These are phyloP conservation scores for Paragyromitra xinjiangensis DNA, from an alignment of 495 filamentous ascomycete species.

Conservation along the genomic window DNA sequence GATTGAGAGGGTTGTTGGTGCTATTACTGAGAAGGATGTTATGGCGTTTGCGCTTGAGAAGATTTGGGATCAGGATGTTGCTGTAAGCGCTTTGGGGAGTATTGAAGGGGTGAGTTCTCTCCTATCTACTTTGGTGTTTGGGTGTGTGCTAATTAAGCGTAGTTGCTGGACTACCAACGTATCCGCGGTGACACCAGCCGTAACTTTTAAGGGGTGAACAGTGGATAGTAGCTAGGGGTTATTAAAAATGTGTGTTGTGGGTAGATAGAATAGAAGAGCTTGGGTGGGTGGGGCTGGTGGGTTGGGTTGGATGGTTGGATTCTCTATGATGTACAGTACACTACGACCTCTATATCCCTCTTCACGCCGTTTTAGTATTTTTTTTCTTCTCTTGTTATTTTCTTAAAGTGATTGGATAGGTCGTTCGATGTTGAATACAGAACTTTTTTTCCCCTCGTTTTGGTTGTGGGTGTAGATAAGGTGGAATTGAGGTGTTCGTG, in stretches of 20 bases:
- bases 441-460: constrained; percentile 12
- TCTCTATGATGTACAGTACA: constrained; percentile 50
- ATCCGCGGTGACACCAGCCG: constrained; percentile 90
- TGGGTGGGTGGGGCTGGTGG: constrained; percentile 60
- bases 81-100: constrained; percentile 87
- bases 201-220: constrained; percentile 62
- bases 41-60: constrained; percentile 90
- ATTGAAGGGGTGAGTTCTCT: constrained; percentile 75
- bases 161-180: constrained; percentile 82
- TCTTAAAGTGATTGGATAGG: neutral
- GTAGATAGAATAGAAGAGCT: constrained; percentile 57
- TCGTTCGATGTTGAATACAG: constrained; percentile 32
- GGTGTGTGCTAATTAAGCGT: constrained; percentile 26
- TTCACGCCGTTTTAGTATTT: constrained; percentile 22
- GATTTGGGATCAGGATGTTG: constrained; percentile 96
- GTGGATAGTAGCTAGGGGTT: neutral
- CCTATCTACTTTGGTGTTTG: neutral
- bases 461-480: neutral
- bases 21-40: constrained; percentile 94
- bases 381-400: constrained; percentile 7
- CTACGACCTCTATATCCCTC: constrained; percentile 46
- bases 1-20: constrained; percentile 87
- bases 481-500: neutral
- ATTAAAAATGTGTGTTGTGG: neutral
- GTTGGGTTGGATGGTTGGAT: constrained; percentile 55